Evolutionary conservation across 2,329 filamentous ascomycete genomes (phyloP).

Genomic region (Aureobasidium sp.): DNA sequence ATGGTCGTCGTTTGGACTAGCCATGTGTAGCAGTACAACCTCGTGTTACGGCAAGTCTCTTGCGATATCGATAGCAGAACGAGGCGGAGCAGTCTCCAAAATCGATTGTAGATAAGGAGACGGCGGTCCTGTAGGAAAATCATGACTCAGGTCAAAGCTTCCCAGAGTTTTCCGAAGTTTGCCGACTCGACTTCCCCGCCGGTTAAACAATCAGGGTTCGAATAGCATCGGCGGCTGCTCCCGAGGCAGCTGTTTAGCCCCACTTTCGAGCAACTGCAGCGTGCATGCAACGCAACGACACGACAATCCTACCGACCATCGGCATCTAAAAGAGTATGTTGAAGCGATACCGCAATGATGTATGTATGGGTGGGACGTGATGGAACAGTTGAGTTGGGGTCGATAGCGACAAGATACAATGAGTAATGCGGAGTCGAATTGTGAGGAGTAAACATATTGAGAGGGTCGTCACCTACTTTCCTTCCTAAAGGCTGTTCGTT

Average conservation of each 20-base stretch:
- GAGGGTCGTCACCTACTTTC: background rate
- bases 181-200: background rate
- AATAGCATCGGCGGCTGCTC: background rate
- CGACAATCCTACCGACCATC: slow-evolving; percentile 8
- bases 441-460: slow-evolving; percentile 3
- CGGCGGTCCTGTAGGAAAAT: background rate
- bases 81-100: background rate
- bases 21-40: background rate
- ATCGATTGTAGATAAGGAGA: background rate
- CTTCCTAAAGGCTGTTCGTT: background rate
- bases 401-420: background rate
- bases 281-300: slow-evolving; percentile 4
- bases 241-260: background rate
- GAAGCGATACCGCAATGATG: slow-evolving; percentile 4
- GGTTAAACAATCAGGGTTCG: slow-evolving; percentile 2
- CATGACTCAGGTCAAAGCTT: slow-evolving; percentile 5
- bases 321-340: slow-evolving; percentile 4
- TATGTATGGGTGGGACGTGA: background rate
- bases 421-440: slow-evolving; percentile 10
- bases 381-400: background rate
- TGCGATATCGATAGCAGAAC: background rate
- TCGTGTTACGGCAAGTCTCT: background rate
- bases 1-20: background rate
- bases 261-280: slow-evolving; percentile 1
- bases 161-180: slow-evolving; percentile 5